These are phyloP conservation scores for Pontederia paniculata DNA, from an alignment of 176 grass and related monocot genomes.

Conservation along the genomic window DNA sequence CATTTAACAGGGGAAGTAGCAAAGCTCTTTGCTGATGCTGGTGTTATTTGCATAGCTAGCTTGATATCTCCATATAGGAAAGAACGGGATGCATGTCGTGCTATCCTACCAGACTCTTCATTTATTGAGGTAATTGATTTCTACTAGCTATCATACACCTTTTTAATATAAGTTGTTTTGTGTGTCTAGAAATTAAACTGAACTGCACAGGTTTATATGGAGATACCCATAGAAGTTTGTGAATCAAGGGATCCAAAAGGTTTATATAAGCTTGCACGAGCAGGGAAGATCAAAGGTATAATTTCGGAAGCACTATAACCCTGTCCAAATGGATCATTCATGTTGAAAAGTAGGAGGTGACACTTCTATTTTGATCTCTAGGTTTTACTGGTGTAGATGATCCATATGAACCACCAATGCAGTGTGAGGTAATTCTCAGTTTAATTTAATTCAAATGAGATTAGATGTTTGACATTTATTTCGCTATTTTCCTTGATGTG, in stretches of 20 bases:
- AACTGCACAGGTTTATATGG: conserved; percentile 67
- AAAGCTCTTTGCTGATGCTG: conserved; percentile 87
- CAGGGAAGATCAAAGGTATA: conserved; percentile 92
- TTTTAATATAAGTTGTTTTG: background rate
- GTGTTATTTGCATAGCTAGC: conserved; percentile 90
- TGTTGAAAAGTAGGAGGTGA: background rate
- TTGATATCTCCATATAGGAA: conserved; percentile 88
- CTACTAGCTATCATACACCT: background rate
- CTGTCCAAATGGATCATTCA: too few relatives aligned
- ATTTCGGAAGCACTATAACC: too few relatives aligned
- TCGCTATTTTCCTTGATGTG: too few relatives aligned
- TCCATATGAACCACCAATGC: conserved; percentile 74
- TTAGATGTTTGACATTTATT: too few relatives aligned
- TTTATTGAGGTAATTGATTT: conserved; percentile 72
- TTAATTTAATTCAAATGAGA: too few relatives aligned
- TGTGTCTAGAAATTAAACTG: background rate
- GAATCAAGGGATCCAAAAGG: conserved; percentile 95
- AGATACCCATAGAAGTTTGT: conserved; percentile 91
- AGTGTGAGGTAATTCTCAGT: conserved; percentile 58
- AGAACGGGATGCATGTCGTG: conserved; percentile 73
- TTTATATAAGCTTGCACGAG: conserved; percentile 88
- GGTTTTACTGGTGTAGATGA: conserved; percentile 96
- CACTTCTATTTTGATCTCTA: conserved; percentile 21
- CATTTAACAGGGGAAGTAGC: conserved; percentile 76
- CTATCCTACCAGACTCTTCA: conserved; percentile 60